Conservation (phyloP, 768 basidiomycete species). For the Tulasnella sp. region DNA sequence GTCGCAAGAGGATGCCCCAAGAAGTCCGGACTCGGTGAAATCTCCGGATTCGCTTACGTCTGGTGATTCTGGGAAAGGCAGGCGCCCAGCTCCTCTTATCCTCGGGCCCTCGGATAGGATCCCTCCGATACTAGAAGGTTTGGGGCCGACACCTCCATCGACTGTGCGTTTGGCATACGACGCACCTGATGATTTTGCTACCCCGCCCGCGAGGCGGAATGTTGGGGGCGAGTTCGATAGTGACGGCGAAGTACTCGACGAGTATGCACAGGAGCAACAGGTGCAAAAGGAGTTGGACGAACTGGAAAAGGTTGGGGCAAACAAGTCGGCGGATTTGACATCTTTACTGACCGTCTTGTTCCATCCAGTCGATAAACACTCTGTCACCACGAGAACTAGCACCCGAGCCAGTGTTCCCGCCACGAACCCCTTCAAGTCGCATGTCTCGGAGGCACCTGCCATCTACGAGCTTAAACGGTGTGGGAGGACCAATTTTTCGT, state of each 20-base stretch:
- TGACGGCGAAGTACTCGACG: not conserved
- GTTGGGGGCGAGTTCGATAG: not conserved
- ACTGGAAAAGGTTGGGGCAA: slow-evolving; percentile 4
- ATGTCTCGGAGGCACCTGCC: not conserved
- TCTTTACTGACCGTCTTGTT: not conserved
- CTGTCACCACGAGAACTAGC: slow-evolving; percentile 5
- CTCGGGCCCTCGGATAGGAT: slow-evolving; percentile 6
- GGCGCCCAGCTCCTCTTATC: slow-evolving; percentile 4
- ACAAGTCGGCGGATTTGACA: not conserved
- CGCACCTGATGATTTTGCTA: not conserved
- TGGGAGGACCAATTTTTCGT: slow-evolving; percentile 3
- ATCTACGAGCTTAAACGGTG: not conserved
- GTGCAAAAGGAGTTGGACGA: slow-evolving; percentile 15
- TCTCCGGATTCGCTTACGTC: slow-evolving; percentile 4
- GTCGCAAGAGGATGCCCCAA: not conserved
- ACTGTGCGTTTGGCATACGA: not conserved
- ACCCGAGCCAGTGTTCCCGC: not conserved
- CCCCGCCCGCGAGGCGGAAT: not conserved
- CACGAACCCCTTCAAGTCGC: slow-evolving; percentile 1
- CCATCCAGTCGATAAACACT: not conserved
- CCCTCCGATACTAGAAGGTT: slow-evolving; percentile 5
- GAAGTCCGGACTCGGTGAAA: not conserved
- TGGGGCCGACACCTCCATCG: slow-evolving; percentile 1
- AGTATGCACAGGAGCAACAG: slow-evolving; percentile 4
- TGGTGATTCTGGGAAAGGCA: not conserved